Evolutionary conservation across 1,139 yeast genomes (phyloP), one percentile per base, ranked within the genome.

Genomic region (Pichia sp.): DNA sequence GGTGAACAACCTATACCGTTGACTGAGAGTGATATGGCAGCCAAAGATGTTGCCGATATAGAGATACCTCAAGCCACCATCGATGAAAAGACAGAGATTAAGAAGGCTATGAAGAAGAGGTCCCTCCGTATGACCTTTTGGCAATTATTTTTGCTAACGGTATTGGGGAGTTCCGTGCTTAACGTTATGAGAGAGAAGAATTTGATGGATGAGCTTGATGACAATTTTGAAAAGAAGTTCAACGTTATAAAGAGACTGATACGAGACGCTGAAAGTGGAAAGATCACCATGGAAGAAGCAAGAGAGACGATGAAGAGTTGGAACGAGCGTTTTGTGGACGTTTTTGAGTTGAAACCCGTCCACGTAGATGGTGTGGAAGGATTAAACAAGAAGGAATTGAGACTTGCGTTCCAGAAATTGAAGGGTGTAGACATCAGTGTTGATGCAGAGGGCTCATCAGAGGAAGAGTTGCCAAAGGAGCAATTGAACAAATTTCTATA

Each of bases 141-240:
- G 51, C 59, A 55, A 35, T 41, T 55, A 45, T 46, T 55, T 23
- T 35, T 56, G 13, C 40, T 56, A 15, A 50, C 55, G 6, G 32
- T 55, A n/a, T 34, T 53, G 5, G 57, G 60, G 5, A 54, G 59
- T 12, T 50, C 56, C 3, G 57, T 54, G 6, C 39, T 56, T 31
- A 56, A 56, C 33, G 48, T 56, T n/a, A 53, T 55, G 59, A 42
- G 59, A 27, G 57, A 52, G 30, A 52, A 46, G 32, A 56, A 53
- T 27, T 32, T 44, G 8, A 32, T 37, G 9, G 61, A 55, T 25
- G 59, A 55, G 31, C 27, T 55, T 25, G 49, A 50, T 27, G 56
- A 54, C 23, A 48, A 46, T 23, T 55, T 48, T 27, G 35, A 33
- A 15, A 44, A 47, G 24, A 43, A 53, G 25, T 49, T 50, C 30